Conservation (phyloP, 129 eudicot genomes). For the Flaveria trinervia region DNA sequence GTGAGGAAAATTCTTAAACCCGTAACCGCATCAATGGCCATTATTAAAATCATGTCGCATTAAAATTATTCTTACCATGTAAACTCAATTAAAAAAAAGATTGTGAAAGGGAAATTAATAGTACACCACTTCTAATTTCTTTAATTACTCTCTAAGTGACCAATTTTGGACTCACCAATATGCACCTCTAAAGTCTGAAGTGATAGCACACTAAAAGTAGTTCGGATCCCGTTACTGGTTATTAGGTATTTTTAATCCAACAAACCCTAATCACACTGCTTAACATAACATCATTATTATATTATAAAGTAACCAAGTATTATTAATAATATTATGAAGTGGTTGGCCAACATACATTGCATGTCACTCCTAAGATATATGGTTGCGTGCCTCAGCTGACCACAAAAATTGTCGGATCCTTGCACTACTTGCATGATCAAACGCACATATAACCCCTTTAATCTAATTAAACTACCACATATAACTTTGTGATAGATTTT, state of each 20-base stretch:
- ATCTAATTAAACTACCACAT: constrained; percentile 31
- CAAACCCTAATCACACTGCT: constrained; percentile 21
- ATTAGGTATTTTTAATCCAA: constrained; percentile 5
- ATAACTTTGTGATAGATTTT: constrained; percentile 52
- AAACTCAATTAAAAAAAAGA: too few relatives aligned
- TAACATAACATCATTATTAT: constrained; percentile 22
- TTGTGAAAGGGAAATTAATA: too few relatives aligned
- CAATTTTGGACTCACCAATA: neutral
- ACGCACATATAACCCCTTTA: constrained; percentile 61
- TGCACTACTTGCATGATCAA: constrained; percentile 47
- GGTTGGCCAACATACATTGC: constrained; percentile 58
- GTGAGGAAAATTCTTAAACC: too few relatives aligned
- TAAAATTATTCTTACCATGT: too few relatives aligned
- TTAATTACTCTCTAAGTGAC: too few relatives aligned
- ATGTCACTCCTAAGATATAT: constrained; percentile 46
- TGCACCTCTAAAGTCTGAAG: too few relatives aligned
- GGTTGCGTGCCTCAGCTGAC: constrained; percentile 54
- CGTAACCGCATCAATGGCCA: too few relatives aligned
- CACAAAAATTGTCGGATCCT: constrained; percentile 63
- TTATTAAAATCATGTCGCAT: too few relatives aligned
- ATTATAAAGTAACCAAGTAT: constrained; percentile 21
- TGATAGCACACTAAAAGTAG: neutral
- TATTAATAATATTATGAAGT: constrained; percentile 30
- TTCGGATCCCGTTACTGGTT: neutral
- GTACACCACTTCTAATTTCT: too few relatives aligned